These are phyloP conservation scores for Trypanosoma avium DNA, from an alignment of 208 protist genomes.

Conservation along the genomic window DNA sequence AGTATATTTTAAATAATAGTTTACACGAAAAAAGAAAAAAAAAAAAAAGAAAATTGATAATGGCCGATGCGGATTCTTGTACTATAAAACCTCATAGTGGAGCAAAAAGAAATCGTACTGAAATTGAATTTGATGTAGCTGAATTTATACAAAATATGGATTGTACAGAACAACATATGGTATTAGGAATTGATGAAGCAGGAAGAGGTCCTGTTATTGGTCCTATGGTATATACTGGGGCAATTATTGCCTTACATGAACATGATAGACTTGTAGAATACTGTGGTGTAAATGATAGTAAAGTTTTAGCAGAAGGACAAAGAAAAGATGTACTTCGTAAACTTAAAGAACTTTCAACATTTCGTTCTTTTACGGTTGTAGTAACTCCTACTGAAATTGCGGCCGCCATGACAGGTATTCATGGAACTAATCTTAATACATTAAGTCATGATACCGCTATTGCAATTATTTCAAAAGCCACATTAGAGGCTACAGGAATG, in stretches of 20 bases:
- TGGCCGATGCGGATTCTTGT: constrained; percentile 22
- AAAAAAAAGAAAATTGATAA: not conserved
- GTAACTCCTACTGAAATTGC: constrained; percentile 75
- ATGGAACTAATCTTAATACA: constrained; percentile 84
- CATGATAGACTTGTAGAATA: constrained; percentile 67
- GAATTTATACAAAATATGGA: constrained; percentile 58
- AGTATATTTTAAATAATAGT: not conserved
- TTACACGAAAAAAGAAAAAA: not conserved
- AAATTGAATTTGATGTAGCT: constrained; percentile 61
- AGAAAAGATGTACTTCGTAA: constrained; percentile 51
- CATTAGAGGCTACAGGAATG: constrained; percentile 66
- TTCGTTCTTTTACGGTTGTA: constrained; percentile 63
- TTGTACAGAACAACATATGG: constrained; percentile 55
- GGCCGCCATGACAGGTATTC: constrained; percentile 60
- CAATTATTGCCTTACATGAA: constrained; percentile 68
- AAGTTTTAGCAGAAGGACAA: constrained; percentile 61
- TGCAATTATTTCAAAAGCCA: constrained; percentile 70
- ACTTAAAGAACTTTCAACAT: constrained; percentile 60
- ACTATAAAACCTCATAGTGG: constrained; percentile 40
- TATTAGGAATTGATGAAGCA: constrained; percentile 96
- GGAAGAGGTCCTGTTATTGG: constrained; percentile 94
- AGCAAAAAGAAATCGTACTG: constrained; percentile 41
- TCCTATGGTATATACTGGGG: constrained; percentile 94
- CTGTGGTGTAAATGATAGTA: constrained; percentile 90
- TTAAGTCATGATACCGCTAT: constrained; percentile 89